These are phyloP conservation scores for Colletotrichum horii DNA, from an alignment of 2,329 filamentous ascomycete species.

Conservation along the genomic window DNA sequence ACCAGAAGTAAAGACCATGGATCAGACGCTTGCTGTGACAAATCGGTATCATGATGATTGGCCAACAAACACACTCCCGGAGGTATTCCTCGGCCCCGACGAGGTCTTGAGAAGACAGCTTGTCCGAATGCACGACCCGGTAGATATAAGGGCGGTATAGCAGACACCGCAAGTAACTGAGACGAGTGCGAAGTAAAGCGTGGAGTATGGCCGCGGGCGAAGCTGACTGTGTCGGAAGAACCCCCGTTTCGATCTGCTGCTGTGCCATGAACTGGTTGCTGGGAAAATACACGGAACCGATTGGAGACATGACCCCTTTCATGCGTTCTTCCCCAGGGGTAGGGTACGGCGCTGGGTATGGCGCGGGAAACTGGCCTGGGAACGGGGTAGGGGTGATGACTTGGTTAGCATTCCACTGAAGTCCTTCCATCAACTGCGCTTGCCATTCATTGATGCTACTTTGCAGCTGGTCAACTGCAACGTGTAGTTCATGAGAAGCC, in stretches of 20 bases:
- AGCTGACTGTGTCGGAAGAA: neutral
- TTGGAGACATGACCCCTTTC: neutral
- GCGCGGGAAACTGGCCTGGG: neutral
- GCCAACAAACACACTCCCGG: conserved; percentile 63
- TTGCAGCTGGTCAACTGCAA: neutral
- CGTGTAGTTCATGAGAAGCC: neutral
- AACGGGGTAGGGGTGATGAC: neutral
- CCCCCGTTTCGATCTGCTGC: neutral
- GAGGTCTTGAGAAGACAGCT: conserved; percentile 44
- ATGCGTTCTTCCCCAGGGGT: neutral
- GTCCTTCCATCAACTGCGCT: neutral
- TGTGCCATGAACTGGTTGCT: neutral
- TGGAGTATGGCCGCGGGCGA: conserved; percentile 46
- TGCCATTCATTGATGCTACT: neutral
- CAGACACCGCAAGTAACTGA: conserved; percentile 64
- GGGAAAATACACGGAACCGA: neutral
- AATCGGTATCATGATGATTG: conserved; percentile 61
- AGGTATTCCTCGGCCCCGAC: conserved; percentile 62
- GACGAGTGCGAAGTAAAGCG: conserved; percentile 61
- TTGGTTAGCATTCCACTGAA: neutral
- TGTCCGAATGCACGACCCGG: conserved; percentile 62
- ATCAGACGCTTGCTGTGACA: conserved; percentile 63
- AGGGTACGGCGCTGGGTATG: neutral
- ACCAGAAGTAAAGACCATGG: conserved; percentile 66
- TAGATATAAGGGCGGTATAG: conserved; percentile 64